These are phyloP conservation scores for Xylaria scruposa DNA, from an alignment of 495 filamentous ascomycete species.

Conservation along the genomic window DNA sequence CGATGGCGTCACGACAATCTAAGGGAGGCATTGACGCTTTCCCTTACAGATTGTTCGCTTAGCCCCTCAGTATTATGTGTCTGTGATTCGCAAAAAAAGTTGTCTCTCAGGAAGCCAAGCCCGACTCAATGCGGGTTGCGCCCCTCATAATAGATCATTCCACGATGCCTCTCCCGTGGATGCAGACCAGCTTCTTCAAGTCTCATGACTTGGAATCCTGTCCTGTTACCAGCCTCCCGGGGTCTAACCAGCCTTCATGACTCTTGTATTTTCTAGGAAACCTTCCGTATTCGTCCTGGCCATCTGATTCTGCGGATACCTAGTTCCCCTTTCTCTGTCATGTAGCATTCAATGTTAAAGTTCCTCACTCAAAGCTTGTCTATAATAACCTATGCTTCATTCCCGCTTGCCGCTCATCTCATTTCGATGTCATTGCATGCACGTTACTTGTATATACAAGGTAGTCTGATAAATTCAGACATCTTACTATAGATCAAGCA, in stretches of 20 bases:
- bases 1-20: constrained; percentile 26
- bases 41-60: background rate
- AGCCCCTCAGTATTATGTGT: background rate
- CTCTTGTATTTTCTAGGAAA: constrained; percentile 34
- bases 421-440: constrained; percentile 10
- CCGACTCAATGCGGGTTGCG: constrained; percentile 6
- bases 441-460: constrained; percentile 19
- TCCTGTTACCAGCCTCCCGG: constrained; percentile 33
- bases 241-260: constrained; percentile 16
- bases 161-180: constrained; percentile 20
- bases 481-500: background rate
- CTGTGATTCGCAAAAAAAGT: constrained; percentile 1
- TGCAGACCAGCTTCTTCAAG: constrained; percentile 11
- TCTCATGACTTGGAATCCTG: constrained; percentile 28
- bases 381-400: constrained; percentile 25
- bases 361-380: constrained; percentile 14
- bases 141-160: constrained; percentile 12
- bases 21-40: constrained; percentile 8
- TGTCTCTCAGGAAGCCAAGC: constrained; percentile 13
- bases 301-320: constrained; percentile 35
- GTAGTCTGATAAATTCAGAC: constrained; percentile 11
- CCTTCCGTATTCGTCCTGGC: constrained; percentile 43
- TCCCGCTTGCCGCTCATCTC: constrained; percentile 4
- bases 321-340: constrained; percentile 9
- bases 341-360: background rate